phyloP scores from a whole-genome alignment of 2,329 filamentous ascomycete species.

The Aspergillus hiratsukae region DNA sequence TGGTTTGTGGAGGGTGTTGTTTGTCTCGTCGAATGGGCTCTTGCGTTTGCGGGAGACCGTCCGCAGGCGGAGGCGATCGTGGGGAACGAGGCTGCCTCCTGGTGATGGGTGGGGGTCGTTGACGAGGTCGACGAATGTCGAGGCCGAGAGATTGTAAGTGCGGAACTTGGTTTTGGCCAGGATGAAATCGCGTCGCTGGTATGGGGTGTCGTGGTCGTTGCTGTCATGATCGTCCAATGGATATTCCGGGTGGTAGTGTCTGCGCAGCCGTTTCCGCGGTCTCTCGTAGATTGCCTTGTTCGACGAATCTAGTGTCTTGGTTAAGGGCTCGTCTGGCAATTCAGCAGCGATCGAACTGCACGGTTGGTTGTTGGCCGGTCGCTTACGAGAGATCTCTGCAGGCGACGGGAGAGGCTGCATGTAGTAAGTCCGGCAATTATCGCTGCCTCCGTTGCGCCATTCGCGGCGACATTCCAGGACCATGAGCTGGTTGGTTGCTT shows the following conservation, averaged over 20 bases:
- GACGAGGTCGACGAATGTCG: constrained; percentile 42
- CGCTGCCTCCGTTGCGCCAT: constrained; percentile 56
- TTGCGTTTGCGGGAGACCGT: constrained; percentile 41
- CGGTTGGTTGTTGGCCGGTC: constrained; percentile 1
- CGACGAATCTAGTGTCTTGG: constrained; percentile 22
- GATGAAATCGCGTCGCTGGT: constrained; percentile 36
- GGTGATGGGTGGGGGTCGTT: constrained; percentile 32
- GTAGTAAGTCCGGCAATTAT: constrained; percentile 63
- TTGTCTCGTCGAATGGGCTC: constrained; percentile 33
- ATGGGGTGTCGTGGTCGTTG: constrained; percentile 1
- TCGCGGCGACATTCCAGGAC: constrained; percentile 68
- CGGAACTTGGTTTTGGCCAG: constrained; percentile 42
- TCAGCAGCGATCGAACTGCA: constrained; percentile 11
- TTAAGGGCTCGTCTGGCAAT: constrained; percentile 26
- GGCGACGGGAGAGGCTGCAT: constrained; percentile 39
- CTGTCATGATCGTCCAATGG: constrained; percentile 17
- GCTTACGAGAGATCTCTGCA: constrained; percentile 18
- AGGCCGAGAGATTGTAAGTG: constrained; percentile 38
- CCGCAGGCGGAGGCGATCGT: constrained; percentile 39
- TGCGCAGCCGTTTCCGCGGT: constrained; percentile 33
- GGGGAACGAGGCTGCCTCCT: constrained; percentile 23
- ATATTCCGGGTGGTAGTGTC: constrained; percentile 40
- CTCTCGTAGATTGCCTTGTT: constrained; percentile 32
- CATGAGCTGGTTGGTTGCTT: constrained; percentile 53
- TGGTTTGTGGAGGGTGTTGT: constrained; percentile 25